Evolutionary conservation across 2,329 filamentous ascomycete genomes (phyloP).

Genomic region (Fusarium sp.): DNA sequence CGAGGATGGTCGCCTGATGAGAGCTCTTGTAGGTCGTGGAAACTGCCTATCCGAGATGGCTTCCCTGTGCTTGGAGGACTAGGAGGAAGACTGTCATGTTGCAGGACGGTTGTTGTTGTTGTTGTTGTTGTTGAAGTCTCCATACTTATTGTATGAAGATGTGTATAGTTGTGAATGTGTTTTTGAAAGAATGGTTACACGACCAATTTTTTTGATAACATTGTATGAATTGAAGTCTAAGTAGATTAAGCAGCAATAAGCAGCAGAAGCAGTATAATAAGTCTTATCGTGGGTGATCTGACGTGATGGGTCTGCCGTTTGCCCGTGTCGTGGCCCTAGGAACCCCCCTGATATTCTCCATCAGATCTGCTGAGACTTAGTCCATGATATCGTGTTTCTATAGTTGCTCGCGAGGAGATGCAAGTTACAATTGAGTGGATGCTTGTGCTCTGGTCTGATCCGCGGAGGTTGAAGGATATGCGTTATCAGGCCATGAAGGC

Average conservation of each 20-base stretch:
- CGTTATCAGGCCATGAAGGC: slow-evolving; percentile 38
- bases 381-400: slow-evolving; percentile 37
- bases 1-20: slow-evolving; percentile 35
- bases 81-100: slow-evolving; percentile 51
- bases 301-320: slow-evolving; percentile 23
- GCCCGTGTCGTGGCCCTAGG: slow-evolving; percentile 12
- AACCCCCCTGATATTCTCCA: slow-evolving; percentile 12
- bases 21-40: slow-evolving; percentile 41
- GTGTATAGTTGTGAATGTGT: slow-evolving; percentile 3
- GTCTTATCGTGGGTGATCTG: slow-evolving; percentile 21
- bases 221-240: not conserved
- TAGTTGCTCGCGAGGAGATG: slow-evolving; percentile 51
- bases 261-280: slow-evolving; percentile 32
- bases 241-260: slow-evolving; percentile 6
- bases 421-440: slow-evolving; percentile 44
- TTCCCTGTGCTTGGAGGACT: slow-evolving; percentile 58
- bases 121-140: slow-evolving; percentile 38
- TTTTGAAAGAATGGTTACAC: slow-evolving; percentile 11
- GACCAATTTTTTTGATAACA: slow-evolving; percentile 4
- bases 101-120: slow-evolving; percentile 31
- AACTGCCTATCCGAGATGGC: slow-evolving; percentile 54
- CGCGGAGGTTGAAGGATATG: slow-evolving; percentile 44
- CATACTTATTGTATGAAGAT: slow-evolving; percentile 41
- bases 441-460: slow-evolving; percentile 33
- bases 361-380: slow-evolving; percentile 28